Conservation (phyloP, 768 basidiomycete species). For the Trametes maxima region DNA sequence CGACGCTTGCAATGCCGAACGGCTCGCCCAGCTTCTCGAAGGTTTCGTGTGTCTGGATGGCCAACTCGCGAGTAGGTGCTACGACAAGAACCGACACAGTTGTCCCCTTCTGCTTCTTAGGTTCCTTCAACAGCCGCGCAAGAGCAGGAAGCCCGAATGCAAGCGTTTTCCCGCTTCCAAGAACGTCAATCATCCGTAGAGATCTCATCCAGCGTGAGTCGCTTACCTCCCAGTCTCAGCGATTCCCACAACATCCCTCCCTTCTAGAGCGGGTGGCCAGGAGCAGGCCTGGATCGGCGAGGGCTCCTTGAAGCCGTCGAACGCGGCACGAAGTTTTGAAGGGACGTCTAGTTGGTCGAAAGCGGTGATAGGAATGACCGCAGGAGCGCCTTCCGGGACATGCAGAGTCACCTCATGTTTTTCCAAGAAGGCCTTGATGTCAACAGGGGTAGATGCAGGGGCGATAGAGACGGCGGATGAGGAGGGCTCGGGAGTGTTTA, state of each 20-base stretch:
- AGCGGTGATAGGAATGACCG: conserved; percentile 65
- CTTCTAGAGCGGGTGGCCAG: conserved; percentile 86
- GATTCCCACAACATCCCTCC: conserved; percentile 90
- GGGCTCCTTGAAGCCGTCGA: conserved; percentile 78
- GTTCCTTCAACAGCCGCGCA: conserved; percentile 50
- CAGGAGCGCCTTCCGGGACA: conserved; percentile 46
- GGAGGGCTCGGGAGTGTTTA: conserved; percentile 21
- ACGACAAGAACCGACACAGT: conserved; percentile 62
- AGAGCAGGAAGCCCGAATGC: conserved; percentile 95
- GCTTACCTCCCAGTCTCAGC: conserved; percentile 89
- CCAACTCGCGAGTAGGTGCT: conserved; percentile 95
- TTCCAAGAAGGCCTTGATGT: conserved; percentile 63
- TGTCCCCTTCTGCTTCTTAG: conserved; percentile 33
- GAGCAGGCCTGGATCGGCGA: conserved; percentile 96
- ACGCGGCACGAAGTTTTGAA: conserved; percentile 57
- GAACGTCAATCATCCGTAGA: background rate
- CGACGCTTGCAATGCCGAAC: conserved; percentile 78
- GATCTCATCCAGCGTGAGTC: conserved; percentile 5
- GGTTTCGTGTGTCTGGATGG: conserved; percentile 91
- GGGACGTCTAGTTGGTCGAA: conserved; percentile 78
- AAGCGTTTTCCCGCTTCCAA: conserved; percentile 85
- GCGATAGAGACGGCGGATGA: conserved; percentile 28
- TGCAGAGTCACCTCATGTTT: conserved; percentile 78
- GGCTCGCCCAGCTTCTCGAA: conserved; percentile 72
- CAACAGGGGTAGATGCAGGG: conserved; percentile 36